Evolutionary conservation across 805 yeast species (phyloP), one percentile per base, ranked within the genome.

Genomic region (Barnettozyma californica): DNA sequence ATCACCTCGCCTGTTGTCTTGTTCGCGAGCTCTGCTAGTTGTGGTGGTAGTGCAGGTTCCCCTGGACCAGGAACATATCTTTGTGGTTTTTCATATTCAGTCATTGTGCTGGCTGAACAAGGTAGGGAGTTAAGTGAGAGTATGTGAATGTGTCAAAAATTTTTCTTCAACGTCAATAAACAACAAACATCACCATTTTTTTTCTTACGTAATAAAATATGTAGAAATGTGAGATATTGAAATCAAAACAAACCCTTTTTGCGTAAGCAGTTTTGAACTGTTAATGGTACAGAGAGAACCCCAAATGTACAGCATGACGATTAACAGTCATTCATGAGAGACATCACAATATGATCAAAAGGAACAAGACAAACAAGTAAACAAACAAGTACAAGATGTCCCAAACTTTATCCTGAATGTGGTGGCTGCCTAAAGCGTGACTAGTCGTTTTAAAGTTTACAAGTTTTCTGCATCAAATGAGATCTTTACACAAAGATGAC

Each of bases 1-100:
- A 87, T 73, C 20, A 90, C 81, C 53, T 90, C 91, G 49, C 86
- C 95, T 0, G 85, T 73, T 2, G 87, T 68, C 59, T 86, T 86
- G 48, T 78, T 74, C 33, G 74, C 67, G 37, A 70, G 68, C 51
- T 83, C 83, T 0, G 84, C 71, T n/a, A 88, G 71, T 63, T 88
- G 95, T 3, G 96, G 95, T 1, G 96, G 96, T 41, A 88, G 66
- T 5, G 67, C 80, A 5, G 95, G 94, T 53, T 84, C 89, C 14
- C 74, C 75, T 8, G 76, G 76, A 5, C 74, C 75, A 5, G 78
- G 77, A 2, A 66, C 67, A 56, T 74, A 75, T 46, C 65, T 64
- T 48, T 68, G 60, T 8, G 73, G 71, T 40, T 63, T 66, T 46
- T 67, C 39, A 23, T 13, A 40, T 16, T 47, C 45, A 5, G 45